Evolutionary conservation across 495 filamentous ascomycete genomes (phyloP).

Genomic region (Cercophora sp.): DNA sequence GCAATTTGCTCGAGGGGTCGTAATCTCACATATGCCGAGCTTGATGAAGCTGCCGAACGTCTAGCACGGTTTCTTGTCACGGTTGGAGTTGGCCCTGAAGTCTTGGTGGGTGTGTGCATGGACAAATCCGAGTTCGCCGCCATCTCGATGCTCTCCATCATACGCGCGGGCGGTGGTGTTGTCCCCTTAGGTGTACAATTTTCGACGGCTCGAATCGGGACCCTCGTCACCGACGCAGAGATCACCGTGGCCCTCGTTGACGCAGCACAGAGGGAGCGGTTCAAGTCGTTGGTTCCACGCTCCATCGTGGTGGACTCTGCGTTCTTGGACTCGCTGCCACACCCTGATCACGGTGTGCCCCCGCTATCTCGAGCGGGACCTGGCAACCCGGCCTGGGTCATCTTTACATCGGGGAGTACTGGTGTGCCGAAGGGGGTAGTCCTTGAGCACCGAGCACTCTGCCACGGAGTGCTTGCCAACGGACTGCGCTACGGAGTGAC

Average conservation of each 20-base stretch:
- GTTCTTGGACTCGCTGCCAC: not conserved
- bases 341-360: not conserved
- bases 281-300: too few species aligned
- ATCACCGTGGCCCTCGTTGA: not conserved
- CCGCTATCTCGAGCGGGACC: not conserved
- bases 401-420: not conserved
- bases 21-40: not conserved
- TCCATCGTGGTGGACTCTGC: not conserved
- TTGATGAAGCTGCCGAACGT: not conserved
- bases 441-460: not conserved
- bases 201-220: constrained; percentile 38
- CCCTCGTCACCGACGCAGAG: not conserved
- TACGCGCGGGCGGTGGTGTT: not conserved
- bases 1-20: not conserved
- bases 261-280: too few species aligned
- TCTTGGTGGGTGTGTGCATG: not conserved
- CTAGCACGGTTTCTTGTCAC: not conserved
- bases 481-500: not conserved
- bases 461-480: not conserved
- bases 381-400: not conserved
- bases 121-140: not conserved
- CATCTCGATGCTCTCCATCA: not conserved
- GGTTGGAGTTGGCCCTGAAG: not conserved
- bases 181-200: constrained; percentile 55
- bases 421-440: not conserved